These are phyloP conservation scores for Trichoderma aggressivum DNA, from an alignment of 2,329 filamentous ascomycete genomes.

Conservation along the genomic window DNA sequence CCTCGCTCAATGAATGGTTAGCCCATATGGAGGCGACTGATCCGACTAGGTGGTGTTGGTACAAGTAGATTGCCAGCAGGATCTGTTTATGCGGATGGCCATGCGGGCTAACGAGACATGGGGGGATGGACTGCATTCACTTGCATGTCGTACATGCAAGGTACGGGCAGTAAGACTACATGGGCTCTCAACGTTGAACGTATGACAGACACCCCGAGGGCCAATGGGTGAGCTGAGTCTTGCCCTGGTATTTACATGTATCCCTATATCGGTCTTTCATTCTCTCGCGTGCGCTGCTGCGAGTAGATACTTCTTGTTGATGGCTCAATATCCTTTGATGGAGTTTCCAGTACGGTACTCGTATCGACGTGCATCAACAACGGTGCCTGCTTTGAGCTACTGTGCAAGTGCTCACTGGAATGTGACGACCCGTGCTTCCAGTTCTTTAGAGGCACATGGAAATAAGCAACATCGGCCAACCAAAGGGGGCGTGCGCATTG, in stretches of 20 bases:
- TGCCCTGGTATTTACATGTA: background rate
- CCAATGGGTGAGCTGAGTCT: background rate
- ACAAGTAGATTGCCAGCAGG: background rate
- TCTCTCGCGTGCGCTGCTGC: background rate
- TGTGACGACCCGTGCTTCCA: slow-evolving; percentile 7
- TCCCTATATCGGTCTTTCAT: background rate
- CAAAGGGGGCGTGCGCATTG: background rate
- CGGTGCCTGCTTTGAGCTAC: background rate
- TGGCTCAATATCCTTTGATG: background rate
- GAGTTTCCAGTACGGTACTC: background rate
- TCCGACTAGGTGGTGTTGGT: background rate
- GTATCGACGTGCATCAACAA: background rate
- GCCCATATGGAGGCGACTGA: background rate
- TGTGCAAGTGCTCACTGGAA: background rate
- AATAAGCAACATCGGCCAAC: background rate
- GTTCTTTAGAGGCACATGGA: background rate
- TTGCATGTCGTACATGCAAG: background rate
- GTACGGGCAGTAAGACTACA: background rate
- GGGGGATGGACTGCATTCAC: background rate
- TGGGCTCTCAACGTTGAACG: background rate
- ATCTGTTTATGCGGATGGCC: slow-evolving; percentile 6
- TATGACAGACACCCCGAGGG: background rate
- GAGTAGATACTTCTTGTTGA: background rate
- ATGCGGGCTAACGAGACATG: background rate
- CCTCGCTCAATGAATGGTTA: background rate